phyloP scores from a whole-genome alignment of 1,284 basidiomycete species.

The Boletus sp. region DNA sequence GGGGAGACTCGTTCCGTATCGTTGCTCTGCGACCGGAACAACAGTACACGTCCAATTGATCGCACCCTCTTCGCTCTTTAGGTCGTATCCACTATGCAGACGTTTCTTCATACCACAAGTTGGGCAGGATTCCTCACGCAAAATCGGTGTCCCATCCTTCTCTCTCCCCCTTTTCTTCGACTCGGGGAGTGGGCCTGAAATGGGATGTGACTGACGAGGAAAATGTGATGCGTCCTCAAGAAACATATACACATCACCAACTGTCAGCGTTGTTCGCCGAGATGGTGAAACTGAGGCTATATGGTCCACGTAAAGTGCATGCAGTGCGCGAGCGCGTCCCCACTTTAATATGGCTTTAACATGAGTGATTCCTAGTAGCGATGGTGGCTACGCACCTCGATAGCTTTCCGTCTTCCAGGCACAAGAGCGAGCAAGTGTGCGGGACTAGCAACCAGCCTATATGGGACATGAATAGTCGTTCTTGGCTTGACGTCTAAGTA shows the following conservation, averaged over 20 bases:
- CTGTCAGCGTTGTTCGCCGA: constrained; percentile 38
- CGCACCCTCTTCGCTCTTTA: constrained; percentile 21
- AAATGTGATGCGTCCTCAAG: constrained; percentile 51
- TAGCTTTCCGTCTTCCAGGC: constrained; percentile 61
- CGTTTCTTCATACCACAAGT: constrained; percentile 32
- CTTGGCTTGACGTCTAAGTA: constrained; percentile 39
- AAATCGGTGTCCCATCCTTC: constrained; percentile 20
- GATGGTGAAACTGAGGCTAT: constrained; percentile 18
- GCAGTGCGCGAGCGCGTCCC: constrained; percentile 54
- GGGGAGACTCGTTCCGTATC: constrained; percentile 22
- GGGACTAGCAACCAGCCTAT: constrained; percentile 47
- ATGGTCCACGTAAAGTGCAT: constrained; percentile 42
- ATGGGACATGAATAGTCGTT: constrained; percentile 41
- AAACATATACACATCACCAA: constrained; percentile 58
- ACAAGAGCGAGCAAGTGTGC: constrained; percentile 46
- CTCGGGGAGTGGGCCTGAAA: constrained; percentile 12
- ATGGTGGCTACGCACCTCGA: constrained; percentile 50
- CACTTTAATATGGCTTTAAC: constrained; percentile 42
- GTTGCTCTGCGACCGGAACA: constrained; percentile 24
- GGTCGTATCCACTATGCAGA: constrained; percentile 22
- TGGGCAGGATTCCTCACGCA: constrained; percentile 25
- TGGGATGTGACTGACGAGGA: constrained; percentile 31
- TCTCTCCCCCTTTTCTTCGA: constrained; percentile 29
- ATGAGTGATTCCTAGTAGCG: neutral
- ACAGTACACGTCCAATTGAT: constrained; percentile 26